Evolutionary conservation across 345 rosid species (phyloP).

Genomic region (Brassica cretica): DNA sequence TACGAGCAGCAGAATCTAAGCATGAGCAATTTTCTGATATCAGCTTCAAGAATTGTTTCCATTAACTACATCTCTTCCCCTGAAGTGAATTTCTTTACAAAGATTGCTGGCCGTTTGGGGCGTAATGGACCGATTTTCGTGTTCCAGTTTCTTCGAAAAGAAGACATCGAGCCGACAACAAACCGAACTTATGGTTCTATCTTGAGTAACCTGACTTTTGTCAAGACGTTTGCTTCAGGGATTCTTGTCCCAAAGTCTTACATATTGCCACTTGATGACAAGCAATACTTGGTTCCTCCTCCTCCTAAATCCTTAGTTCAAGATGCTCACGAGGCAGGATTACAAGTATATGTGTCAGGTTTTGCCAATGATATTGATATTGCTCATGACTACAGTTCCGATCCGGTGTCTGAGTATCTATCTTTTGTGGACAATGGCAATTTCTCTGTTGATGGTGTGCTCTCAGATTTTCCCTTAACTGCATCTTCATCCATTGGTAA

Average conservation of each 20-base stretch:
- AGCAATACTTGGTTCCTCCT: conserved; percentile 40
- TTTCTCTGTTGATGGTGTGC: conserved; percentile 77
- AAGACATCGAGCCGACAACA: conserved; percentile 58
- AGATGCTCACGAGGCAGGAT: conserved; percentile 79
- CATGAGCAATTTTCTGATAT: conserved; percentile 55
- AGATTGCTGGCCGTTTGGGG: conserved; percentile 44
- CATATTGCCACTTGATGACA: conserved; percentile 57
- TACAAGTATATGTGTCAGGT: conserved; percentile 62
- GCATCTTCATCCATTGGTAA: conserved; percentile 63
- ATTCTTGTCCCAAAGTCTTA: conserved; percentile 74
- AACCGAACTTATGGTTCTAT: conserved; percentile 64
- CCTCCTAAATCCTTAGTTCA: conserved; percentile 55
- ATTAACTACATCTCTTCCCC: conserved; percentile 75
- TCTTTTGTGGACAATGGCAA: conserved; percentile 60
- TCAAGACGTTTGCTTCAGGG: conserved; percentile 84
- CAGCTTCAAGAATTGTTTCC: conserved; percentile 42
- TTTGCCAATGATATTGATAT: conserved; percentile 59
- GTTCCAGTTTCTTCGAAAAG: conserved; percentile 50
- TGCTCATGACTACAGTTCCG: conserved; percentile 66
- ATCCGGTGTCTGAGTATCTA: conserved; percentile 68
- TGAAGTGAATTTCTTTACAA: conserved; percentile 62
- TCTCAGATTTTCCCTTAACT: conserved; percentile 77
- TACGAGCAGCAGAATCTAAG: conserved; percentile 58
- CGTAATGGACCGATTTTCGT: conserved; percentile 46
- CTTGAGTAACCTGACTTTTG: conserved; percentile 53